Base-by-base conservation (phyloP, 2,329 filamentous ascomycete species). In the Fusarium staphyleae region DNA sequence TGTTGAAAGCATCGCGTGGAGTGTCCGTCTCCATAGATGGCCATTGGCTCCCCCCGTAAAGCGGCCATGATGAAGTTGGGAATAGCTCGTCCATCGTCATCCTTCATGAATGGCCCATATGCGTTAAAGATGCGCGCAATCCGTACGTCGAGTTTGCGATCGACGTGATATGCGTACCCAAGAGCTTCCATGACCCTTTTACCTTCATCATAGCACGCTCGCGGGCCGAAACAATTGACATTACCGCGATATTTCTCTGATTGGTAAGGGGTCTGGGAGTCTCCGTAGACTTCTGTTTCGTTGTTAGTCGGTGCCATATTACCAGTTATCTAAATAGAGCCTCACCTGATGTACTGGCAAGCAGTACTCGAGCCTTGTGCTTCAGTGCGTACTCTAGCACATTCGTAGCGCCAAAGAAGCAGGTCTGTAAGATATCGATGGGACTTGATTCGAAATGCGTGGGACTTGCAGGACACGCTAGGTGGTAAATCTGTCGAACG, bases 151-250 rank as follows among this genome's bases (percentile, higher is more conserved):
- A 69, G 39, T 1, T 52, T 55, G 12, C 67, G 60, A 8, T 60
- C 48, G 3, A 32, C 10, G 12, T 55, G 63, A 18, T 69, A 69
- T 0, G 56, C 56, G 6, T 74, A 77, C 10, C 65, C 69, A 0
- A 77, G 67, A 5, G 74, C 66, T 54, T 77, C 75, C 8, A 70
- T 68, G 2, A 71, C 71, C 13, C 74, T 65, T 47, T 77, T 77
- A 3, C 74, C 74, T 57, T 77, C 75, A 40, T 77, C 75, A 32
- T 76, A 77, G 56, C 75, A 77, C 1, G 75, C 67, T 1, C 75
- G 69, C 0, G 73, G 71, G 2, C 75, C 75, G 51, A 75, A 72
- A 33, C 72, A 71, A 45, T 76, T 77, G 14, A 76, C 74, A 32
- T 77, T 73, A 6, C 75, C 75, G 58, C 72, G 69, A 45, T 77